Evolutionary conservation across 2,329 filamentous ascomycete species (phyloP), one percentile per base, ranked within the genome.

Genomic region (Venturia nashicola): DNA sequence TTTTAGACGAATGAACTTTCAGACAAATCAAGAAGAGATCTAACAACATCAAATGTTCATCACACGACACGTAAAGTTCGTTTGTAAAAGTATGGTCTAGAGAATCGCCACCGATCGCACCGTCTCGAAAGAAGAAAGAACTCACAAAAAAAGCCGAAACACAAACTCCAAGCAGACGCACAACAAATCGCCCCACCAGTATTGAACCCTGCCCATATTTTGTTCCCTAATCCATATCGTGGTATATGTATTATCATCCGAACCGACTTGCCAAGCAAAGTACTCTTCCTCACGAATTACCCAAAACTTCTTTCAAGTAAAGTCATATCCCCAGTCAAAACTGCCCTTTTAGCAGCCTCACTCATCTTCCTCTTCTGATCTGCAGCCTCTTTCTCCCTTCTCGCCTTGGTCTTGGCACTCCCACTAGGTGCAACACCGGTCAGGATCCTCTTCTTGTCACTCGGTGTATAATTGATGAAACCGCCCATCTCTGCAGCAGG

Each of bases 381-480:
- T 62, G 83, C 80, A 1, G 90, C 90, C 77, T 97, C 93, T 73
- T 90, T 89, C 75, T 97, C 93, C 61, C 94, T 79, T 64, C 91
- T 79, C n/a, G 91, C 91, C 73, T 97, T 97, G 9, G 94, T 97
- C 82, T 97, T 97, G 68, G 85, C 89, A 69, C 87, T 91, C 11
- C 94, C 94, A 68, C 88, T 92, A 0, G 93, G 93, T 57, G 94
- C 94, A 14, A 99, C 94, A 5, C 92, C 93, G 8, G 85, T 90
- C 75, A 99, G 84, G 54, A 99, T 86, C 71, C 88, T 84, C 16
- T 82, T 79, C 70, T 86, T 87, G 74, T 99, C 92, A 61, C 82
- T 80, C 0, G 91, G 87, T 0, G 92, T 97, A 76, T 89, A 96
- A 75, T 97, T 97, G 67, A 96, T 90, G 71, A 97, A 97, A 12